Evolutionary conservation across 208 protist genomes (phyloP).

Genomic region (Leptomonas seymouri): DNA sequence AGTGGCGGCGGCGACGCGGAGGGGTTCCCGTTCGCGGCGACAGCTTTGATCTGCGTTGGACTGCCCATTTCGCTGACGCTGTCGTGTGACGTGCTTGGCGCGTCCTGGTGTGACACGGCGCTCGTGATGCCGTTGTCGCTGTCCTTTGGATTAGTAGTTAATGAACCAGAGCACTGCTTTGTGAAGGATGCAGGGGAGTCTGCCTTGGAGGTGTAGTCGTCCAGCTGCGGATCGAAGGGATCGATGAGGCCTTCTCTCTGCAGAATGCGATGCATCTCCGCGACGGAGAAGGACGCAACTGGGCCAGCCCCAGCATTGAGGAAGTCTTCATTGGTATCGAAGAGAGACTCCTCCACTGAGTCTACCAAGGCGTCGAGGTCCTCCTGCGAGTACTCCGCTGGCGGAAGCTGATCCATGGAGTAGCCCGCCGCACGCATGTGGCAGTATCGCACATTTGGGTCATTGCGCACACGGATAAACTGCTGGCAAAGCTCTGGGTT

Average conservation of each 20-base stretch:
- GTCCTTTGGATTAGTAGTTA: neutral
- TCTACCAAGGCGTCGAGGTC: conserved; percentile 56
- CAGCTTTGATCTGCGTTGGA: neutral
- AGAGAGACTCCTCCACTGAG: conserved; percentile 50
- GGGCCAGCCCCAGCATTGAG: conserved; percentile 36
- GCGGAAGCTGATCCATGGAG: conserved; percentile 50
- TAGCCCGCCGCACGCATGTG: conserved; percentile 48
- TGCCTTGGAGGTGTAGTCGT: neutral
- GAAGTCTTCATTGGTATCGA: conserved; percentile 54
- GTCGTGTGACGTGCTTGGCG: too few relatives aligned
- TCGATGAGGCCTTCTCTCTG: conserved; percentile 19
- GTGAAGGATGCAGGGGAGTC: too few relatives aligned
- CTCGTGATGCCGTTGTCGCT: neutral
- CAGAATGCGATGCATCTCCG: conserved; percentile 25
- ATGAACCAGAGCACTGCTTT: neutral
- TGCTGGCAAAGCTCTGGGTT: conserved; percentile 50
- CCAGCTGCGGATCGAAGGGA: conserved; percentile 17
- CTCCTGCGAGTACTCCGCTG: conserved; percentile 49
- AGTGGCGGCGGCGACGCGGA: neutral
- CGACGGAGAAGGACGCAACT: conserved; percentile 11
- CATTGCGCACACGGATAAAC: conserved; percentile 72
- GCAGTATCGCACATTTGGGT: conserved; percentile 73
- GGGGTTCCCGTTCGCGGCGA: neutral
- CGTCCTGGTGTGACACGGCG: neutral
- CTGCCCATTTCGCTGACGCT: neutral